phyloP scores from a whole-genome alignment of 768 basidiomycete genomes.

The Leucosporidium yakuticum region DNA sequence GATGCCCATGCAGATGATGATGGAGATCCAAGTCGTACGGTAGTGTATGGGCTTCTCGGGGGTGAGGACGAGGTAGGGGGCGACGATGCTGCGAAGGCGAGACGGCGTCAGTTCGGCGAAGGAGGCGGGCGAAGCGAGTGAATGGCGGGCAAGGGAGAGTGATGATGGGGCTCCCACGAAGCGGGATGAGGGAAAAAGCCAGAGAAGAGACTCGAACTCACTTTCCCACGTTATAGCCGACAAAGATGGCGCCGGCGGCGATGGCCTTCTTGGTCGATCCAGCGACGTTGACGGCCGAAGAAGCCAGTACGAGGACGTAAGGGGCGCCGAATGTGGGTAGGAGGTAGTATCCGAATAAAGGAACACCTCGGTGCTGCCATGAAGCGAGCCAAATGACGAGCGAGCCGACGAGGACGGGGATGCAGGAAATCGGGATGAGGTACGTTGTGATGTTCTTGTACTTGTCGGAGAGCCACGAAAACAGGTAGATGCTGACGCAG shows the following conservation, averaged over 20 bases:
- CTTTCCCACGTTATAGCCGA: constrained; percentile 43
- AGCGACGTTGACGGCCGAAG: constrained; percentile 41
- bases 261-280: constrained; percentile 45
- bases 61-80: constrained; percentile 23
- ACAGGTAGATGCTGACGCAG: constrained; percentile 41
- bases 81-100: too few relatives aligned
- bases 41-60: constrained; percentile 14
- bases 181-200: not conserved
- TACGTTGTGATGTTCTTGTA: constrained; percentile 40
- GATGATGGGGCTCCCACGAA: too few relatives aligned
- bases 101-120: too few relatives aligned
- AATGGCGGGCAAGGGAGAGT: not conserved
- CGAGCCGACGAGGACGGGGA: constrained; percentile 44
- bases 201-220: constrained; percentile 23
- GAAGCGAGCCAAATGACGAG: constrained; percentile 37
- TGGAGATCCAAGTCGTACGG: constrained; percentile 23
- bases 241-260: constrained; percentile 40
- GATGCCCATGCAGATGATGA: constrained; percentile 21
- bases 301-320: constrained; percentile 43
- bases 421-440: constrained; percentile 39
- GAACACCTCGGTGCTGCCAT: constrained; percentile 41
- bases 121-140: too few relatives aligned
- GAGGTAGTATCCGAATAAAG: constrained; percentile 44
- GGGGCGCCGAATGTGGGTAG: constrained; percentile 43
- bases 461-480: constrained; percentile 39